Conservation (phyloP, 345 rosid species). For the Clarkia xantiana region DNA sequence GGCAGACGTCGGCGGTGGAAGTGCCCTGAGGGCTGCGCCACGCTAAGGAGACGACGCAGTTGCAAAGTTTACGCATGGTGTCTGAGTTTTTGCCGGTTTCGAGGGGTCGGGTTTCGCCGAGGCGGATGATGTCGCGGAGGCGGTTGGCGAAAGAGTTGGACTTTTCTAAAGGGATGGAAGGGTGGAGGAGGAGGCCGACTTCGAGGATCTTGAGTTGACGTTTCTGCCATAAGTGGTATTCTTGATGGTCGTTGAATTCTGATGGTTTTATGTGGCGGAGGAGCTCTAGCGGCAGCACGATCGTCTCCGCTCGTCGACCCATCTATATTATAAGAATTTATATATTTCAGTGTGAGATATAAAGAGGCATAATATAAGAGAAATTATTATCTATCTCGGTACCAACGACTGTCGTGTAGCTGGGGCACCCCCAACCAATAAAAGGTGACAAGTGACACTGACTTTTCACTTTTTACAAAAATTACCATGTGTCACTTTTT, state of each 20-base stretch:
- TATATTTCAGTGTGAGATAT: too few species aligned
- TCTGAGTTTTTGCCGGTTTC: slow-evolving; percentile 34
- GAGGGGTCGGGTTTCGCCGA: slow-evolving; percentile 20
- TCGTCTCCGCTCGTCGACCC: slow-evolving; percentile 82
- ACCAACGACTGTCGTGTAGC: too few species aligned
- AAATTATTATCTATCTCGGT: too few species aligned
- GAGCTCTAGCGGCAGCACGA: slow-evolving; percentile 84
- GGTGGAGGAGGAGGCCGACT: slow-evolving; percentile 27
- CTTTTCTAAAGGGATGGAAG: slow-evolving; percentile 25
- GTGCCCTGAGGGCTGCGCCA: slow-evolving; percentile 29
- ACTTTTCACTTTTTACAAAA: too few species aligned
- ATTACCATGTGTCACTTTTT: too few species aligned
- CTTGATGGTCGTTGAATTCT: slow-evolving; percentile 52
- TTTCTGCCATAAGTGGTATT: slow-evolving; percentile 48
- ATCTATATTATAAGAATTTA: too few species aligned
- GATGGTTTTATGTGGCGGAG: slow-evolving; percentile 79
- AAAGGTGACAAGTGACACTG: too few species aligned
- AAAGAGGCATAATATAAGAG: too few species aligned
- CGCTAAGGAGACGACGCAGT: slow-evolving; percentile 24
- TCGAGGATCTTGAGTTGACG: slow-evolving; percentile 34
- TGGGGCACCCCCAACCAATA: too few species aligned
- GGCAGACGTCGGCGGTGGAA: slow-evolving; percentile 24
- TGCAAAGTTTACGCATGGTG: slow-evolving; percentile 26
- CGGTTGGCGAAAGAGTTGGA: slow-evolving; percentile 16
- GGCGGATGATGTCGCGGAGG: slow-evolving; percentile 19